A percentile compares a stretch with the other conserved stretches of the same genome.
These are phyloP conservation scores for Margaritispora aquatica DNA, from an alignment of 495 filamentous ascomycete genomes.

Conservation along the genomic window DNA sequence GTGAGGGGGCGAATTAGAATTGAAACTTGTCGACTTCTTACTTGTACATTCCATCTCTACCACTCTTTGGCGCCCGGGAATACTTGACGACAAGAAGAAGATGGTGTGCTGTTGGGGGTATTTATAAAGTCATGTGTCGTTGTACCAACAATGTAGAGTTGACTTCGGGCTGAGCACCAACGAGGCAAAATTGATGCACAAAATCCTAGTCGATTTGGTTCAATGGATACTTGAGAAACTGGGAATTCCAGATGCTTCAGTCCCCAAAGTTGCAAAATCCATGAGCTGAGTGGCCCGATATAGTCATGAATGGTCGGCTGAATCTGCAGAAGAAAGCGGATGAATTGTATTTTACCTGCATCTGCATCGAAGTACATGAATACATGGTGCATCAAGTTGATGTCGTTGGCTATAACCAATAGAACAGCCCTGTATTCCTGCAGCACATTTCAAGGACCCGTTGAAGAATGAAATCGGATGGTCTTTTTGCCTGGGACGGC, in stretches of 20 bases:
- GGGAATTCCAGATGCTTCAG: not conserved
- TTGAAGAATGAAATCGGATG: not conserved
- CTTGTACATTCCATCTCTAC: not conserved
- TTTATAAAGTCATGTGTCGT: not conserved
- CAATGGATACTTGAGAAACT: not conserved
- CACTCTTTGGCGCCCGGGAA: not conserved
- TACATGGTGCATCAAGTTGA: not conserved
- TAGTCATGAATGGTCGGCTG: not conserved
- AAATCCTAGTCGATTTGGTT: no score
- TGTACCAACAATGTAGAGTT: not conserved
- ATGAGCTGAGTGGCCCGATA: not conserved
- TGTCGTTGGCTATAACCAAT: not conserved
- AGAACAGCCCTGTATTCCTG: not conserved
- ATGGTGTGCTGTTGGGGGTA: not conserved
- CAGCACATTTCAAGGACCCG: not conserved
- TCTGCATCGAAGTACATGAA: not conserved
- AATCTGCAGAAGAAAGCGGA: not conserved
- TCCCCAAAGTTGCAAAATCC: not conserved
- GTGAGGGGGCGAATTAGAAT: not conserved
- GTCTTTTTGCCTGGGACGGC: not conserved
- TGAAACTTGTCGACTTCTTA: not conserved
- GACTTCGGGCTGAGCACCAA: no score
- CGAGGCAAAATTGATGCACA: no score
- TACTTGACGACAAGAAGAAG: not conserved
- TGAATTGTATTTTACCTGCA: not conserved